A percentile compares a stretch with the other conserved stretches of the same genome.
Conservation (phyloP, 352 stramenopile genomes). For the Elongisporangium senticosum region DNA sequence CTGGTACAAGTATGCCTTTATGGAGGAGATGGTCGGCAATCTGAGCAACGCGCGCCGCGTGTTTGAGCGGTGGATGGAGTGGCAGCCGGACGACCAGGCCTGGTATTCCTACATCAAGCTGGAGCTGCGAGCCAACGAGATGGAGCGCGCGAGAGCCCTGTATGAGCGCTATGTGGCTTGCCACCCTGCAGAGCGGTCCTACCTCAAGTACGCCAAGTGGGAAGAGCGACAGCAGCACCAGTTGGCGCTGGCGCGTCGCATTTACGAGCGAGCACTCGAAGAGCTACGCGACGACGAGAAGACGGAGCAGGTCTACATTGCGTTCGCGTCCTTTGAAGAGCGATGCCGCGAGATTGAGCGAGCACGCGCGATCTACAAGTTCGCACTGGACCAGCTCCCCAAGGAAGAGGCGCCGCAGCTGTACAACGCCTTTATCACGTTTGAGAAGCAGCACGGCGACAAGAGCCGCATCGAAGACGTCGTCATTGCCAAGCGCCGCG, state of each 20-base stretch:
- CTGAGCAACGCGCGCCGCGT: slow-evolving; percentile 90
- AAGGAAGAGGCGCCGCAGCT: slow-evolving; percentile 90
- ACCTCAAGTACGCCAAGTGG: slow-evolving; percentile 99
- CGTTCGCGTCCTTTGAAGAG: slow-evolving; percentile 98
- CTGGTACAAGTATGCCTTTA: slow-evolving; percentile 99
- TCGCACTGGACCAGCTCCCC: slow-evolving; percentile 70
- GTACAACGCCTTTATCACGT: slow-evolving; percentile 95
- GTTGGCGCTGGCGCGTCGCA: slow-evolving; percentile 84
- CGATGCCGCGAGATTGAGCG: slow-evolving; percentile 91
- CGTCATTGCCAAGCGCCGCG: slow-evolving; percentile 92
- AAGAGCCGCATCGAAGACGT: slow-evolving; percentile 95
- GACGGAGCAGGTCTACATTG: slow-evolving; percentile 86
- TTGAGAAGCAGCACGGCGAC: slow-evolving; percentile 98
- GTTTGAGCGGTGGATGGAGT: slow-evolving; percentile 97
- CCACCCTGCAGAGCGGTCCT: slow-evolving; percentile 88
- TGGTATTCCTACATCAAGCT: slow-evolving; percentile 99
- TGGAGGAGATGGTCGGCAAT: slow-evolving; percentile 99
- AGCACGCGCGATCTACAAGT: slow-evolving; percentile 87
- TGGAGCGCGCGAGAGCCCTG: slow-evolving; percentile 82
- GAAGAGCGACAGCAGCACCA: slow-evolving; percentile 94
- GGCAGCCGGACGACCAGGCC: slow-evolving; percentile 97
- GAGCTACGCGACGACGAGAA: slow-evolving; percentile 85
- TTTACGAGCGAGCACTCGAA: slow-evolving; percentile 95
- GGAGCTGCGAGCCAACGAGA: slow-evolving; percentile 90
- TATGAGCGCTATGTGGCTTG: slow-evolving; percentile 93